Conservation (phyloP, 106 monocot species). For the Triglochin maritima region DNA sequence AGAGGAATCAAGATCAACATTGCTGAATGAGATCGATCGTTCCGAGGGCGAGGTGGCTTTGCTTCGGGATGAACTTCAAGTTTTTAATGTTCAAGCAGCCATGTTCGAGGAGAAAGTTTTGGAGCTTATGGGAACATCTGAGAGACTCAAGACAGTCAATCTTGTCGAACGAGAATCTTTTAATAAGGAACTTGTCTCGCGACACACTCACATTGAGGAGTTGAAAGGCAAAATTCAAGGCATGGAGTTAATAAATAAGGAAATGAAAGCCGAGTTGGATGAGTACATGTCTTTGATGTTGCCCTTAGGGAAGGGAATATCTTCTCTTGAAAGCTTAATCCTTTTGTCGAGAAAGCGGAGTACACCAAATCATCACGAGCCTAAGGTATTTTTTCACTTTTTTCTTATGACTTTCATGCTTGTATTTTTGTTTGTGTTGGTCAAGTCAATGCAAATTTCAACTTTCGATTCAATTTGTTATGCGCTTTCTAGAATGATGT, state of each 20-base stretch:
- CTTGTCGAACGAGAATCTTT: slow-evolving; percentile 34
- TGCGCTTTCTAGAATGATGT: slow-evolving; percentile 16
- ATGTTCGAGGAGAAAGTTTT: slow-evolving; percentile 52
- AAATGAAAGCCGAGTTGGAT: slow-evolving; percentile 40
- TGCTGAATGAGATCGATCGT: slow-evolving; percentile 16
- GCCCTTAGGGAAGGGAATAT: slow-evolving; percentile 30
- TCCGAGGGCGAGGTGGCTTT: slow-evolving; percentile 37
- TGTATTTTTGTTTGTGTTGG: neutral
- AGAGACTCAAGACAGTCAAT: slow-evolving; percentile 34
- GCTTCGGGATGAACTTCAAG: slow-evolving; percentile 28
- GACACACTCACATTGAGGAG: slow-evolving; percentile 16
- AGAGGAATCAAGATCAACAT: slow-evolving; percentile 8
- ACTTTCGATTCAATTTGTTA: neutral
- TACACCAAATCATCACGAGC: slow-evolving; percentile 13
- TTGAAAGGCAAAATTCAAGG: slow-evolving; percentile 33
- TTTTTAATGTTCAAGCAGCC: slow-evolving; percentile 31
- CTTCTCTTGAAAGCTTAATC: slow-evolving; percentile 33
- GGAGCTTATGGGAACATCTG: slow-evolving; percentile 35
- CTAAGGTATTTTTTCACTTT: slow-evolving; percentile 30
- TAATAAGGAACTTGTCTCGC: slow-evolving; percentile 28
- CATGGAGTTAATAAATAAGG: slow-evolving; percentile 38
- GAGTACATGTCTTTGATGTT: slow-evolving; percentile 29
- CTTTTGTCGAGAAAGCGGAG: slow-evolving; percentile 23
- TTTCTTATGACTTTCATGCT: neutral
- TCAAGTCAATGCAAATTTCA: neutral